These are phyloP conservation scores for Dactylonectria macrodidyma DNA, from an alignment of 2,329 filamentous ascomycete genomes.

Conservation along the genomic window DNA sequence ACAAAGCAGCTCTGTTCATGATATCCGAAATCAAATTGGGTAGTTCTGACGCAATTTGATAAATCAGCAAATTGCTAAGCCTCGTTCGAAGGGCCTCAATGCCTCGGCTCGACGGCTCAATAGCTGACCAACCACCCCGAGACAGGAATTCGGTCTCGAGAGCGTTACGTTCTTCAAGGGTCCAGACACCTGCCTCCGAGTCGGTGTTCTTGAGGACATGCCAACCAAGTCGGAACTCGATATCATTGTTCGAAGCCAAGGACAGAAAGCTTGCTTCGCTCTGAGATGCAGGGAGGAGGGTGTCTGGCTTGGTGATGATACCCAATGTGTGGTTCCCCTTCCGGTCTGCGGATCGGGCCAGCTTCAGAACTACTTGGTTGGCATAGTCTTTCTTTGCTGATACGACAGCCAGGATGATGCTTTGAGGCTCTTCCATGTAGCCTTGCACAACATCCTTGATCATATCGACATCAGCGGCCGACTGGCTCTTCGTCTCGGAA, in stretches of 20 bases:
- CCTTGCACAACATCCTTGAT: slow-evolving; percentile 64
- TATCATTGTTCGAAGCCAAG: slow-evolving; percentile 62
- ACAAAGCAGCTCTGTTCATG: too few species aligned
- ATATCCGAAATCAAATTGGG: too few species aligned
- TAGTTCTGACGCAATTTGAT: too few species aligned
- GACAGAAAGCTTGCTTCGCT: slow-evolving; percentile 57
- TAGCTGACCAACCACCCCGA: too few species aligned
- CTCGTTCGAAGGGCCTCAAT: too few species aligned
- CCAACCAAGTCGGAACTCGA: slow-evolving; percentile 66
- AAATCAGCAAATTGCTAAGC: too few species aligned
- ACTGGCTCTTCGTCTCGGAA: slow-evolving; percentile 62
- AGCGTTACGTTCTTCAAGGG: too few species aligned
- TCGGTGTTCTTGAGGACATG: slow-evolving; percentile 63
- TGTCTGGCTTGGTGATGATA: slow-evolving; percentile 72
- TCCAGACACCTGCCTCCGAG: too few species aligned
- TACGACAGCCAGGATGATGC: slow-evolving; percentile 73
- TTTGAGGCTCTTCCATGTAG: slow-evolving; percentile 71
- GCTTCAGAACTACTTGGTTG: slow-evolving; percentile 70
- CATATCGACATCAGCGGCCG: slow-evolving; percentile 58
- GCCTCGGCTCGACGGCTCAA: too few species aligned
- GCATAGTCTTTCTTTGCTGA: slow-evolving; percentile 71
- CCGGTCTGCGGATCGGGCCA: slow-evolving; percentile 52
- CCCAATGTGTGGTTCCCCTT: slow-evolving; percentile 64
- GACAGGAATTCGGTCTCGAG: too few species aligned
- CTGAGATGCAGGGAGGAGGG: slow-evolving; percentile 50